Evolutionary conservation across 139 green algal genomes (phyloP), one percentile per base, ranked within the genome.

Genomic region (Picochlorum sp.): DNA sequence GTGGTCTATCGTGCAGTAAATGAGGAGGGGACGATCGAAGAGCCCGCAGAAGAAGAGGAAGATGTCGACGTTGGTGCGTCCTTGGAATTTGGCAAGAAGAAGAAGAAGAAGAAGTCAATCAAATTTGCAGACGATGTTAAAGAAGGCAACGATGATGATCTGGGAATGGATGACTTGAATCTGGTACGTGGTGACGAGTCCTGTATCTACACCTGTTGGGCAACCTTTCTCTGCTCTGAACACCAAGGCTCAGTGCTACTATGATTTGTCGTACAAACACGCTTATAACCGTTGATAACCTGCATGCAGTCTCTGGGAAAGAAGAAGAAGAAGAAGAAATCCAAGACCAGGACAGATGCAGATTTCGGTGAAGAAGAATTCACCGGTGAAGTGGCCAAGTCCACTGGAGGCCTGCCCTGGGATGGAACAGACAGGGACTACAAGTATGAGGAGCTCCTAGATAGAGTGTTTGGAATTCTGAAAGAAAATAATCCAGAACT

Each of bases 401-500:
- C 36, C 30, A 45, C 30, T 41, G 55, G 54, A 25, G 67, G 64
- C 2, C 62, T 74, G 25, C 79, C 90, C 0, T 98, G 93, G 93
- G 89, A 94, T 30, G 87, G 86, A 12, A 80, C 70, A 6, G 89
- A 96, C 65, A 67, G 93, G 2, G 93, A 98, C 50, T 98, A 98
- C 78, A 82, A 73, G 3, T 98, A 99, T 65, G 88, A 97, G 7
- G 93, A 99, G 82, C 76, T 96, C 54, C 72, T 94, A 33, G 90
- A 89, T 41, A 87, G 92, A 33, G 93, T 98, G 65, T 98, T 97
- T 73, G 81, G 81, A 68, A 98, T 95, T 51, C 69, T 98, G 49
- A 69, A 81, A 35, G 88, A 91, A 69, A 86, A 93, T 64, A 99
- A 99, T 74, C 93, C 93, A 18, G 91, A 97, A 80, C 85, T 99